Conservation (phyloP, 306 rosid species). For the Cicer arietinum region DNA sequence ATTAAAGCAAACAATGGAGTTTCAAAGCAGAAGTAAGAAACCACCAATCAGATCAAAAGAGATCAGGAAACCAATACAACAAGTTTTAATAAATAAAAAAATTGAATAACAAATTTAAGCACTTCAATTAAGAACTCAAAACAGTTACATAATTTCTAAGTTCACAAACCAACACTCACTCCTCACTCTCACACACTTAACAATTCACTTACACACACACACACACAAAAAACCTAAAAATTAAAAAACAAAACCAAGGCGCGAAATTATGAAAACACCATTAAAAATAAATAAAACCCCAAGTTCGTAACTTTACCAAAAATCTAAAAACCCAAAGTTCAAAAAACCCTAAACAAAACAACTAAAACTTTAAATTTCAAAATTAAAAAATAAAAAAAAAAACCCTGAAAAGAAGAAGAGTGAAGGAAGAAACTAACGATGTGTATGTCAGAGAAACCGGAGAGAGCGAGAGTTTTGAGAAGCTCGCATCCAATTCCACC, state of each 20-base stretch:
- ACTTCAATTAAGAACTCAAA: constrained; percentile 20
- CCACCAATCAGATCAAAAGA: constrained; percentile 30
- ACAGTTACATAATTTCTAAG: neutral
- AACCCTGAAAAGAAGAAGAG: neutral
- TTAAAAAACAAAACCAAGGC: neutral
- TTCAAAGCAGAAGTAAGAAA: constrained; percentile 27
- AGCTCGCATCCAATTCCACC: constrained; percentile 99
- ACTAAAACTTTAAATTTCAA: neutral
- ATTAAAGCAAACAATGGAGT: neutral
- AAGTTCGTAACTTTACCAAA: constrained; percentile 18
- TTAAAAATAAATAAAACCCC: neutral
- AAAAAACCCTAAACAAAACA: constrained; percentile 49
- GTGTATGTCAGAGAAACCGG: constrained; percentile 93
- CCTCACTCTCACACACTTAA: constrained; percentile 31
- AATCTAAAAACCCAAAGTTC: constrained; percentile 42
- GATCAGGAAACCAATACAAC: constrained; percentile 6
- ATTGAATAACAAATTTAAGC: neutral
- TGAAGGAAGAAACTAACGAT: constrained; percentile 60
- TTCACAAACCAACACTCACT: constrained; percentile 27
- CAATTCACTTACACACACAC: neutral
- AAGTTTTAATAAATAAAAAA: neutral
- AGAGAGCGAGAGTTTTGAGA: constrained; percentile 93
- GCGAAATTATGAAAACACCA: neutral
- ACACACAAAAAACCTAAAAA: neutral
- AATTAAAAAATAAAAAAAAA: neutral